These are phyloP conservation scores for Ormosia semicastrata DNA, from an alignment of 306 rosid genomes.

Conservation along the genomic window DNA sequence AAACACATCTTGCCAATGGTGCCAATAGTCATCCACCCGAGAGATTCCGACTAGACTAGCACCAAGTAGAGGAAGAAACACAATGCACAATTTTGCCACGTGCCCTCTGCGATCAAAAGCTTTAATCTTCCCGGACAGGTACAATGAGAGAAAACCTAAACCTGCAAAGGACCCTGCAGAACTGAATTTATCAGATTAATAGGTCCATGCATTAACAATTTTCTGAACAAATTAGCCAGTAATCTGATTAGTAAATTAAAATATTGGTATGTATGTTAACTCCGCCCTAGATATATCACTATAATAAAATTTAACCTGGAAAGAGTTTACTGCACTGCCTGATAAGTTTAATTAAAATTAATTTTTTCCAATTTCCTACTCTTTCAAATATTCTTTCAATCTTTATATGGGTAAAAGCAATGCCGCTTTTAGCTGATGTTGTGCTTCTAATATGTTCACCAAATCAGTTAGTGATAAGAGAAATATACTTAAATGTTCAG, in stretches of 20 bases:
- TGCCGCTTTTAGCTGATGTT: not conserved
- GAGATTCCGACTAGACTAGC: constrained; percentile 84
- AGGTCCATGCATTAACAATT: not conserved
- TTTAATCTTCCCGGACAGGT: constrained; percentile 79
- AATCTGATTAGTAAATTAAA: not conserved
- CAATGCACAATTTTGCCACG: constrained; percentile 75
- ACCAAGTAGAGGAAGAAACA: constrained; percentile 68
- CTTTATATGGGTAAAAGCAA: not conserved
- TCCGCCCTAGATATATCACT: not conserved
- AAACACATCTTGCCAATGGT: constrained; percentile 96
- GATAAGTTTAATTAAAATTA: not conserved
- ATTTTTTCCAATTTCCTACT: not conserved
- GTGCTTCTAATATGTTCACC: not conserved
- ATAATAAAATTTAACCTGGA: not conserved
- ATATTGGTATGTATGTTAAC: not conserved
- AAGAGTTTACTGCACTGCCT: not conserved
- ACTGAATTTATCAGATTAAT: constrained; percentile 20
- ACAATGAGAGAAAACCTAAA: constrained; percentile 75
- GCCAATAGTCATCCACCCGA: constrained; percentile 93
- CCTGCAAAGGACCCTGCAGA: constrained; percentile 92
- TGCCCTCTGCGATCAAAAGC: constrained; percentile 81
- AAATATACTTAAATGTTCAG: not conserved
- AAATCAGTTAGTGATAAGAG: not conserved
- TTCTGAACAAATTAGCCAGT: not conserved
- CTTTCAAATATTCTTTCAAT: not conserved